These are phyloP conservation scores for Yamadazyma takamatsuzukensis DNA, from an alignment of 805 yeast genomes.

Conservation along the genomic window DNA sequence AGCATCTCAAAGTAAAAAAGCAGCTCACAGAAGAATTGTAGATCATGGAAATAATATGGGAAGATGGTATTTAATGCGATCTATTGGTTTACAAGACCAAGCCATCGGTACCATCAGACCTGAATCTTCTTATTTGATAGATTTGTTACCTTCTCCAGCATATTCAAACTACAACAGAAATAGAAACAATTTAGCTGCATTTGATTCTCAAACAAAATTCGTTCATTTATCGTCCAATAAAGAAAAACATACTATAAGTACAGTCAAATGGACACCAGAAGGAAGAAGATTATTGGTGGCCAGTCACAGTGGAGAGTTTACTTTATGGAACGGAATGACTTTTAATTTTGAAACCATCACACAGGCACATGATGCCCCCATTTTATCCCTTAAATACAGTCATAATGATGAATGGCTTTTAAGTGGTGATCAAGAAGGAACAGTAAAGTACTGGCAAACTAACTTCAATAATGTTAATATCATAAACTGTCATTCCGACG, in stretches of 20 bases:
- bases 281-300: slow-evolving; percentile 89
- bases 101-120: slow-evolving; percentile 59
- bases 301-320: slow-evolving; percentile 90
- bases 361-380: slow-evolving; percentile 97
- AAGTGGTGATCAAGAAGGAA: slow-evolving; percentile 91
- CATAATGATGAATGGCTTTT: slow-evolving; percentile 93
- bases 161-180: slow-evolving; percentile 38
- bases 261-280: slow-evolving; percentile 95
- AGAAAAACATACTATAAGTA: slow-evolving; percentile 84
- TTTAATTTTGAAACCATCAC: slow-evolving; percentile 94
- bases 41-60: slow-evolving; percentile 79
- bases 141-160: slow-evolving; percentile 63
- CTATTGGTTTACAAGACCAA: slow-evolving; percentile 42
- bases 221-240: slow-evolving; percentile 90
- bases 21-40: slow-evolving; percentile 62
- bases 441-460: slow-evolving; percentile 94
- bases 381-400: slow-evolving; percentile 73
- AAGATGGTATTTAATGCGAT: slow-evolving; percentile 48
- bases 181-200: slow-evolving; percentile 39
- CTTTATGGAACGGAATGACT: slow-evolving; percentile 94
- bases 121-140: slow-evolving; percentile 61
- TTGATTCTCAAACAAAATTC: slow-evolving; percentile 74
- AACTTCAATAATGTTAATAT: slow-evolving; percentile 94
- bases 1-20: slow-evolving; percentile 46
- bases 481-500: slow-evolving; percentile 68